Base-by-base conservation (phyloP, 179 eudicot species). In the Spergularia azorica region DNA sequence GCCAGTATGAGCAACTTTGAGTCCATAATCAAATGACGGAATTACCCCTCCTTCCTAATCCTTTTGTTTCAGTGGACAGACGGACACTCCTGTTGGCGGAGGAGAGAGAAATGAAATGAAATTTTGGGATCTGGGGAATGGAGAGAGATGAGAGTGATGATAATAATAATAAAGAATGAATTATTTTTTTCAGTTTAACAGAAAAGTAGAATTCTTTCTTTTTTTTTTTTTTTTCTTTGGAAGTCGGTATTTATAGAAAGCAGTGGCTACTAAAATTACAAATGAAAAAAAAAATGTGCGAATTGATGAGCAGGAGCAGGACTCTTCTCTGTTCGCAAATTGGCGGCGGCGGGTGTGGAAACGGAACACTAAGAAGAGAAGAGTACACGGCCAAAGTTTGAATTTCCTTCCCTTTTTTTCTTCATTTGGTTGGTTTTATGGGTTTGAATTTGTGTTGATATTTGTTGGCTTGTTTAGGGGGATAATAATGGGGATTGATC, bases 261-360 rank as follows among this genome's bases (percentile, higher is more conserved):
- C 50, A 46, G 50, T 46, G 50, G 50, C 50, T 46, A 46, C 50
- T 9, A 46, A 26, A 1, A 26, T 2, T 26, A 26, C 15, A 57
- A 55, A 36, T 2, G 39, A 36, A 36, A 36, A 2, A 36, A 36
- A 36, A 36, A 36, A 36, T 36, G 39, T 43, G 54, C 20, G 18
- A 41, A 14, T 70, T 5, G n/a, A n/a, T n/a, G n/a, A n/a, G n/a
- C n/a, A n/a, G 73, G 14, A 21, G 26, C 61, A 55, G 16, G 14
- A 55, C 58, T 55, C 5, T 52, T 51, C 14, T 52, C 21, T 52
- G 73, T 17, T 54, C 7, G 6, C 14, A 13, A 54, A 14, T 52
- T 70, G 71, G 76, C 76, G 76, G 60, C 72, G 72, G 77, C 72
- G 67, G 72, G 39, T 72, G 77, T 64, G 18, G 68, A 75, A 83